Evolutionary conservation across 139 green algal species (phyloP).

Genomic region (Micractinium conductrix): DNA sequence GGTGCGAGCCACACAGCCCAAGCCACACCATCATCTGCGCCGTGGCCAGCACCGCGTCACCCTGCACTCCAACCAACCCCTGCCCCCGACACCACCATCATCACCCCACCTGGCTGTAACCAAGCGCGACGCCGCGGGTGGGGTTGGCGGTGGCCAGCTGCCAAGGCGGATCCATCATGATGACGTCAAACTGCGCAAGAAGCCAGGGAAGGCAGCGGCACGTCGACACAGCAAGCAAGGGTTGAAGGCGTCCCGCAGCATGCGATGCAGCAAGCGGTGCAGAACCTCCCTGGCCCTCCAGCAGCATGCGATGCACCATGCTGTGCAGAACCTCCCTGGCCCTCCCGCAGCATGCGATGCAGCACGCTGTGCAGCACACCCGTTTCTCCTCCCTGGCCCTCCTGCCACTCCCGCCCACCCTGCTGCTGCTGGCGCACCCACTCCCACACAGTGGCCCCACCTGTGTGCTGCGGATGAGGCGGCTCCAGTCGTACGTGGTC

Average conservation of each 20-base stretch:
- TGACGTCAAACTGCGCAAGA: conserved; percentile 69
- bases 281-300: no score
- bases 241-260: no score
- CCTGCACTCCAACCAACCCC: no score
- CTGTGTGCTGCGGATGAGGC: conserved; percentile 46
- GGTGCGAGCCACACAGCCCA: neutral
- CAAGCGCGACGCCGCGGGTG: conserved; percentile 89
- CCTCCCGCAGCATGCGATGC: no score
- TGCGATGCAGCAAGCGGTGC: neutral
- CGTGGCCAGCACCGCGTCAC: no score
- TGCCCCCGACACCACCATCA: neutral
- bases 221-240: no score
- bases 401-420: no score
- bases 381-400: no score
- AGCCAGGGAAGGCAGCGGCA: neutral
- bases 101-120: conserved; percentile 84
- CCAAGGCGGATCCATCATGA: conserved; percentile 98
- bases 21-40: neutral
- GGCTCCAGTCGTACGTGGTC: conserved; percentile 86
- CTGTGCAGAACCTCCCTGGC: no score
- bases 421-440: no score
- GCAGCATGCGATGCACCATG: no score
- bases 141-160: conserved; percentile 95
- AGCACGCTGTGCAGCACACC: no score
- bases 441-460: neutral